Conservation (phyloP, 371 early-diverging fungal species). For the Syncephalastrum contaminatum region DNA sequence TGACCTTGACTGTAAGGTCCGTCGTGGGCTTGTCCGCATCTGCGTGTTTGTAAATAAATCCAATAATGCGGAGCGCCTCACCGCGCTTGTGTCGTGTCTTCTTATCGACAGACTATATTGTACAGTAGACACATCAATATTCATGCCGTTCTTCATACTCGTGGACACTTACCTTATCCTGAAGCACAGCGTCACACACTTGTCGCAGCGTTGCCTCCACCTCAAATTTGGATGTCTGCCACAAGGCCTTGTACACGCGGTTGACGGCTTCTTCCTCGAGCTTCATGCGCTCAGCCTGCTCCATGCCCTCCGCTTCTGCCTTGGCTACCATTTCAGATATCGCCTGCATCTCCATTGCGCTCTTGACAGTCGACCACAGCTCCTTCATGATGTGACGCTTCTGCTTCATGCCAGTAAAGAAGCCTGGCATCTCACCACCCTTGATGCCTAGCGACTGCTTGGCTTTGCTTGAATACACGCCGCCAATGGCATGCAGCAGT, state of each 20-base stretch:
- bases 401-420: constrained; percentile 67
- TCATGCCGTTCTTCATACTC: neutral
- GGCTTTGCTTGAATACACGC: constrained; percentile 84
- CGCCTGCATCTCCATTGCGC: constrained; percentile 89
- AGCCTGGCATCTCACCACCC: constrained; percentile 59
- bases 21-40: constrained; percentile 37
- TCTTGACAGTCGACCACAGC: constrained; percentile 85
- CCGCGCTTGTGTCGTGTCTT: constrained; percentile 41
- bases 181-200: constrained; percentile 83
- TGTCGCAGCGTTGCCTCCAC: constrained; percentile 84
- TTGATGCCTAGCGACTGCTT: constrained; percentile 73
- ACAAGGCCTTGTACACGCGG: constrained; percentile 81
- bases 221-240: constrained; percentile 93
- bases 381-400: constrained; percentile 84
- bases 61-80: constrained; percentile 45
- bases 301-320: constrained; percentile 79
- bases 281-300: constrained; percentile 60
- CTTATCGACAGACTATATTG: constrained; percentile 28
- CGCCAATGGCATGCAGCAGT: constrained; percentile 89
- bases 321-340: constrained; percentile 81
- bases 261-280: constrained; percentile 75
- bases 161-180: constrained; percentile 26
- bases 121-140: neutral
- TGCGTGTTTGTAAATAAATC: constrained; percentile 46
- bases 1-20: constrained; percentile 28